phyloP scores from a whole-genome alignment of 1,139 yeast genomes.

The Pichia sp. region DNA sequence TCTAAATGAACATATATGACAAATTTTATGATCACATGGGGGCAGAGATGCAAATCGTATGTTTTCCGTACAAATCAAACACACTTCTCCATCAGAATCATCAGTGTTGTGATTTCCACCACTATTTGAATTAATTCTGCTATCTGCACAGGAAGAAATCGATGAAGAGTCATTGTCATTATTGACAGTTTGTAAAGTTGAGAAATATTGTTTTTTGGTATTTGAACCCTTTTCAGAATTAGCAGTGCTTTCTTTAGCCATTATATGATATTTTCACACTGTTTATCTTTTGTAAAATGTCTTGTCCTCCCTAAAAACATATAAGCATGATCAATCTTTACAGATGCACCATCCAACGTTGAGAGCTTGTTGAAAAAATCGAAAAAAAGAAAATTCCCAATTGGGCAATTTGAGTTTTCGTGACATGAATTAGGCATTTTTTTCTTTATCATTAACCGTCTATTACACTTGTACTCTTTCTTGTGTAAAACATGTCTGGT shows the following conservation, averaged over 20 bases:
- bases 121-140: background rate
- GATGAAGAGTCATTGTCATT: background rate
- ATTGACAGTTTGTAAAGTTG: background rate
- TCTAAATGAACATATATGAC: slow-evolving; percentile 77
- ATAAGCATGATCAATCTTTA: no score
- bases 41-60: slow-evolving; percentile 59
- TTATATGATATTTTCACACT: background rate
- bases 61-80: slow-evolving; percentile 80
- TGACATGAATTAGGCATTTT: background rate
- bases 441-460: background rate
- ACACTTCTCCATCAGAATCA: slow-evolving; percentile 37
- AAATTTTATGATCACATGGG: slow-evolving; percentile 79
- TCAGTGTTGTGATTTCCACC: slow-evolving; percentile 28
- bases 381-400: background rate
- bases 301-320: background rate
- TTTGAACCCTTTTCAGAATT: background rate
- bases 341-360: background rate
- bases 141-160: background rate
- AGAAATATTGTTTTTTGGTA: background rate
- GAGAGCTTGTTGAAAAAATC: background rate
- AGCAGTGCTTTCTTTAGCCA: background rate
- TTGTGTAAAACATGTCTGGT: slow-evolving; percentile 13
- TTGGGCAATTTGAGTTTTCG: background rate
- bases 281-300: background rate
- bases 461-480: no score